Base-by-base conservation (phyloP, 306 rosid species). In the Castanea mollissima region DNA sequence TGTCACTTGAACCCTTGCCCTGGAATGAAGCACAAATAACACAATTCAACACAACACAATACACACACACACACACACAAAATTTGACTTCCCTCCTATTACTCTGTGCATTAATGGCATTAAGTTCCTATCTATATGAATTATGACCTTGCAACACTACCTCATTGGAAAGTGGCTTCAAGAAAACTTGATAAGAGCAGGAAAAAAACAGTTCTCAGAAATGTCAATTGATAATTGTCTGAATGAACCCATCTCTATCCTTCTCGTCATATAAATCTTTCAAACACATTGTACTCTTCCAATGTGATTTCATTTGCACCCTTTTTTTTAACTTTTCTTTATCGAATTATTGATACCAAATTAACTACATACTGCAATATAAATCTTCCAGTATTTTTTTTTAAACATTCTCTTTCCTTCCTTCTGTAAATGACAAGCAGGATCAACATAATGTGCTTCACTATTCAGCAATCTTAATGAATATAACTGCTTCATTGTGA, bases 1-100 rank as follows among this genome's bases (percentile, higher is more conserved):
- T 96, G 74, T 93, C 99, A 74, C 72, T 82, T 9, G 99, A 80
- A 68, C 81, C 90, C 88, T 91, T 93, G 71, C 79, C 77, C 98
- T 96, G 80, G 11, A 85, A 76, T 19, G 14, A 74, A 62, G 31
- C 69, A 55, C 14, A 27, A 59, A 31, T 58, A 46, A 23, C 51
- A 57, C 71, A 52, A 82, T 38, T 14, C 10, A 69, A 69, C 51
- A 73, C 59, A 71, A 70, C 60, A 70, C 5, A 41, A 41, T 41
- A 49, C 54, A 49, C 16, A 49, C 16, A 49, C 15, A 49, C 49
- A 77, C 32, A 69, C 34, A 60, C 4, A 63, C 15, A 31, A 16
- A 11, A 20, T 11, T 14, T 57, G 44, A 38, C 54, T 55, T 25
- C 51, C 72, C 54, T 55, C 71, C 27, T 19, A 55, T 64, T 52